Evolutionary conservation across 495 filamentous ascomycete species (phyloP), one percentile per base, ranked within the genome.

Genomic region (Apiosordaria backusii): DNA sequence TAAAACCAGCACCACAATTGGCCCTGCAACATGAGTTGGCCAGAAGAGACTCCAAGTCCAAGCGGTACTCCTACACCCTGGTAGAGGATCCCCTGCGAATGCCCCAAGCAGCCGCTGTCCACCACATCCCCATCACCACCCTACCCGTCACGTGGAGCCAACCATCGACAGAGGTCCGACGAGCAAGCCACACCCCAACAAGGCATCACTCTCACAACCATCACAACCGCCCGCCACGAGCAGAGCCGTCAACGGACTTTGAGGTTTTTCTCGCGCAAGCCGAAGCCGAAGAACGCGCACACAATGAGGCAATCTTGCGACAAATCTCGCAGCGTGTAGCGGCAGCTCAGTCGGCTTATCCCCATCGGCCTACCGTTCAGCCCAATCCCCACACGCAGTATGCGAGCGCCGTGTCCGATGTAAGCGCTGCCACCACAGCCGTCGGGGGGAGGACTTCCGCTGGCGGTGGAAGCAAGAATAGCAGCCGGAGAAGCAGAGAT

Each of bases 221-320:
- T n/a, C 50, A 18, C 16, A 55, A 3, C 40, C 27, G 52, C 15
- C 62, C 40, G 4, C 55, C 16, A 13, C 50, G 27, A 7, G 4
- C 61, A 13, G 19, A 26, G 25, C 65, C 52, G 2, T 25, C 50
- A 0, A 67, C 67, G 27, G 74, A 77, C 53, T 77, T 65, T 55
- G 70, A 76, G 58, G 40, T 62, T 10, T 77, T 77, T 61, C 22
- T 77, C n/a, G 69, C 71, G 3, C 68, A 57, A 27, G 75, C 75
- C 53, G 65, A 72, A 27, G 72, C 68, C 7, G 55, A 75, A 16
- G 75, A 71, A 29, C 71, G 71, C 10, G 68, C 59, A 9, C 57
- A 57, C 16, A 67, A 59, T 62, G 71, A 71, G 1, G 18, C 58
- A 2, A 18, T 69, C 23, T 16, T 59, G 50, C 67, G 68, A 22